These are phyloP conservation scores for Periglandula ipomoeae DNA, from an alignment of 2,329 filamentous ascomycete species.

Conservation along the genomic window DNA sequence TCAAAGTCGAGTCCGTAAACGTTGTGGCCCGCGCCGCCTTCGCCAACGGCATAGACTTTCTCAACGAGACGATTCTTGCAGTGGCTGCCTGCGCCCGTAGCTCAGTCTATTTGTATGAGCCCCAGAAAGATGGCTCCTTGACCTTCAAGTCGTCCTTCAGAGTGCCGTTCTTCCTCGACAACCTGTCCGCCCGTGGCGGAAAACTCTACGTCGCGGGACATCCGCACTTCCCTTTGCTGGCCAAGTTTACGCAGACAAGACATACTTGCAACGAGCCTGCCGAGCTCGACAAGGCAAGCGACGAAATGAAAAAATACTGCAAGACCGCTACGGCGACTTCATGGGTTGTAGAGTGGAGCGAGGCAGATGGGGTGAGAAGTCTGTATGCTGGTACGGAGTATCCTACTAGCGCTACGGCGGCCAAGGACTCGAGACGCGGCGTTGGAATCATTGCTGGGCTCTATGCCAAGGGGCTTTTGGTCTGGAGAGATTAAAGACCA, in stretches of 20 bases:
- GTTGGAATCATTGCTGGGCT: constrained; percentile 27
- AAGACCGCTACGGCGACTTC: constrained; percentile 11
- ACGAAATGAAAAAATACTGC: constrained; percentile 9
- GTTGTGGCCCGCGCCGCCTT: constrained; percentile 27
- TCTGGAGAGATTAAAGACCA: constrained; percentile 16
- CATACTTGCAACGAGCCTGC: constrained; percentile 25
- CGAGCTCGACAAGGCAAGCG: constrained; percentile 15
- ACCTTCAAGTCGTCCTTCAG: constrained; percentile 2
- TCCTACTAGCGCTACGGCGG: constrained; percentile 24
- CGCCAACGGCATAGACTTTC: constrained; percentile 31
- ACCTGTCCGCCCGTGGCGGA: constrained; percentile 22
- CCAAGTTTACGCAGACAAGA: constrained; percentile 21
- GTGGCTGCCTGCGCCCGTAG: constrained; percentile 25
- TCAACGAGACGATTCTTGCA: constrained; percentile 29
- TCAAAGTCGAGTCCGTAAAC: constrained; percentile 9
- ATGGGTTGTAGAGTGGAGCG: constrained; percentile 27
- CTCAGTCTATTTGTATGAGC: constrained; percentile 21
- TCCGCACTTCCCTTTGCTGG: constrained; percentile 23
- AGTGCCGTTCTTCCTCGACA: constrained; percentile 30
- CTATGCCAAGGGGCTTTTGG: constrained; percentile 26
- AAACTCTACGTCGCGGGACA: constrained; percentile 32
- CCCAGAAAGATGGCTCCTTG: constrained; percentile 7
- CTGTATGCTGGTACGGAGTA: constrained; percentile 25
- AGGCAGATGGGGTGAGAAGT: constrained; percentile 20
- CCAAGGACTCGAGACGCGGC: constrained; percentile 18